Evolutionary conservation across 2,329 filamentous ascomycete genomes (phyloP).

Genomic region (Pyrenochaeta sp.): DNA sequence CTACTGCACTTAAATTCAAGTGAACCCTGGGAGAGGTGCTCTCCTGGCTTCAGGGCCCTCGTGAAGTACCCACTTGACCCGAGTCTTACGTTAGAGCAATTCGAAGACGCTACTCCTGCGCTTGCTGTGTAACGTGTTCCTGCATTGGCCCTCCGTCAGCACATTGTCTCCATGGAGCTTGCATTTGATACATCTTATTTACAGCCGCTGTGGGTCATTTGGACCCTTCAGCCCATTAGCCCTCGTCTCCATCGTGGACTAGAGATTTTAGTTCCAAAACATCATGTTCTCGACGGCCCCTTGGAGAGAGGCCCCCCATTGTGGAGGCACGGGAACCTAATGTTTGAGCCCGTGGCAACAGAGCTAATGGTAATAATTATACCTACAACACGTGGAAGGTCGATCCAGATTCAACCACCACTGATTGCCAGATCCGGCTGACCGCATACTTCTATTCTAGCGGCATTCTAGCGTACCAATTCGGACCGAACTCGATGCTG

Average conservation of each 20-base stretch:
- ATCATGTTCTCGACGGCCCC: not conserved
- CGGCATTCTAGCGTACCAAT: constrained; percentile 1
- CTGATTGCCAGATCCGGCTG: not conserved
- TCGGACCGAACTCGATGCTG: constrained; percentile 1
- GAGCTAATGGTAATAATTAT: not conserved
- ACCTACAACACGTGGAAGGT: not conserved
- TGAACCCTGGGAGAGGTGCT: too few species aligned
- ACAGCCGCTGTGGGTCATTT: not conserved
- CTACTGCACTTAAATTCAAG: too few species aligned
- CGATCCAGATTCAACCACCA: not conserved
- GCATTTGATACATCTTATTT: not conserved
- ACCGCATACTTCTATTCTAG: constrained; percentile 1
- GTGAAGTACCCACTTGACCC: too few species aligned
- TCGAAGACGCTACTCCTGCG: not conserved
- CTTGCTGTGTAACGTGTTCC: constrained; percentile 7
- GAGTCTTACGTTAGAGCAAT: not conserved
- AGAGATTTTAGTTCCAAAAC: not conserved
- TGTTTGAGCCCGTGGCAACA: too few species aligned
- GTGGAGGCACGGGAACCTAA: too few species aligned
- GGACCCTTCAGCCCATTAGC: not conserved
- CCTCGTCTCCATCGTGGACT: not conserved
- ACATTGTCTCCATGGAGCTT: not conserved
- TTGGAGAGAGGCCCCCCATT: not conserved
- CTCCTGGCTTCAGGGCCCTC: not conserved
- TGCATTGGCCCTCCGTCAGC: constrained; percentile 5